Base-by-base conservation (phyloP, 306 rosid genomes). In the Comarum palustre region DNA sequence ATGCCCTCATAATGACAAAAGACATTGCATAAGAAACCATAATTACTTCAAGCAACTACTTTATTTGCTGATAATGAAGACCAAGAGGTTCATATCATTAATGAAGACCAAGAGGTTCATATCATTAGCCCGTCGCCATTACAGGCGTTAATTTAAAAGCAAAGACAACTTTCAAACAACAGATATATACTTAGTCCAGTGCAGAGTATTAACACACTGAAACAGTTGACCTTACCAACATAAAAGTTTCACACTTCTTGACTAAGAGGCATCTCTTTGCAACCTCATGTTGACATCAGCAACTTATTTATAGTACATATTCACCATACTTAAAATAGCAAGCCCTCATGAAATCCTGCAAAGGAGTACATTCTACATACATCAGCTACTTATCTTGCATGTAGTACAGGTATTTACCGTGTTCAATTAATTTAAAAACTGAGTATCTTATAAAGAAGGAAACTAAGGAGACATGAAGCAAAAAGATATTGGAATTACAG, bases 161-260 rank as follows among this genome's bases (percentile, higher is more conserved):
- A 42, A 14, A 25, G 71, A 62, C 31, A 22, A 19, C 51, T 63
- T 67, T 38, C 5, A 60, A 41, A 67, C 78, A 3, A 68, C 69
- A 73, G 36, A 73, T 34, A 73, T 24, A 73, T 59, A 79, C 66
- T 31, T 25, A 68, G 61, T 62, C 70, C 65, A 34, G 34, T 60
- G 48, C 34, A 69, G 66, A 68, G 65, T 27, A n/a, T 15, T 64
- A 39, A n/a, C 29, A 62, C 24, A 71, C 17, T 71, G 51, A 55
- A 71, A 39, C 75, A 71, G 74, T 36, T 24, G 52, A 55, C 54
- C 52, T 38, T 55, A 72, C 57, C 15, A 43, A 50, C 62, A 51
- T 17, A 29, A 32, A 48, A 47, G 75, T 6, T 61, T 60, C 48
- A 12, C 52, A 55, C 65, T 32, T 79, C 54, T 51, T 68, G 75